Evolutionary conservation across 2,329 filamentous ascomycete genomes (phyloP).

Genomic region (Calonectria honghensis): DNA sequence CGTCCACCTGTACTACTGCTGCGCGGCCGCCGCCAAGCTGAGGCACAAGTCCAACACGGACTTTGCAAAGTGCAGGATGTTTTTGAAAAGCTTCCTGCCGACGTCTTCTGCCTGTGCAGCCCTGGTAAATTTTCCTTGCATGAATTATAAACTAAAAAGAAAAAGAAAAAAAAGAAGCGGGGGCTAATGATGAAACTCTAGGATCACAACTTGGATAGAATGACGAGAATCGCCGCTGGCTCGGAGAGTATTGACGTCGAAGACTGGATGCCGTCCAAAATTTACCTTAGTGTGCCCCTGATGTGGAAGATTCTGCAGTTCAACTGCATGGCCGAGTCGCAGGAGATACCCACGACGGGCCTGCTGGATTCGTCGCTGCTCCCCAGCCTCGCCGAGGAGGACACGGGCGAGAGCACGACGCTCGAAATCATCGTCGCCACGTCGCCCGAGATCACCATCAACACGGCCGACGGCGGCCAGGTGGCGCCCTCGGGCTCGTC

Average conservation of each 20-base stretch:
- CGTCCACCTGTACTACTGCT: slow-evolving; percentile 72
- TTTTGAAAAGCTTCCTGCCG: slow-evolving; percentile 68
- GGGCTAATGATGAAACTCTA: slow-evolving; percentile 45
- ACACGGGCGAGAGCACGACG: slow-evolving; percentile 60
- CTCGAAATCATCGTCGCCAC: slow-evolving; percentile 71
- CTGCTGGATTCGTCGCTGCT: slow-evolving; percentile 66
- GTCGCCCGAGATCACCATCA: slow-evolving; percentile 70
- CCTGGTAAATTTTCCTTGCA: slow-evolving; percentile 60
- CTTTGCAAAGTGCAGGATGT: slow-evolving; percentile 70
- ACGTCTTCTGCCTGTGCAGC: slow-evolving; percentile 67
- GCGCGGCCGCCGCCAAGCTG: slow-evolving; percentile 67
- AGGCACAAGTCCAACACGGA: slow-evolving; percentile 72
- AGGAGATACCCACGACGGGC: slow-evolving; percentile 60
- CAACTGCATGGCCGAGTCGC: slow-evolving; percentile 63
- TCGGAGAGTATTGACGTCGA: slow-evolving; percentile 68
- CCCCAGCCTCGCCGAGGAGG: slow-evolving; percentile 55
- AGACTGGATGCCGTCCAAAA: slow-evolving; percentile 72
- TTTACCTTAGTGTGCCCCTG: slow-evolving; percentile 70
- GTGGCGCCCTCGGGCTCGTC: slow-evolving; percentile 66
- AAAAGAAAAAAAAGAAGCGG: no score
- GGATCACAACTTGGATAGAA: slow-evolving; percentile 69
- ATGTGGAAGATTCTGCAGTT: slow-evolving; percentile 73
- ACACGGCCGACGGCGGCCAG: slow-evolving; percentile 71
- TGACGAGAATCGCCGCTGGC: slow-evolving; percentile 69
- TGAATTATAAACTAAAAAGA: no score